phyloP scores from a whole-genome alignment of 306 rosid species.

The Cicer pinnatifidum region DNA sequence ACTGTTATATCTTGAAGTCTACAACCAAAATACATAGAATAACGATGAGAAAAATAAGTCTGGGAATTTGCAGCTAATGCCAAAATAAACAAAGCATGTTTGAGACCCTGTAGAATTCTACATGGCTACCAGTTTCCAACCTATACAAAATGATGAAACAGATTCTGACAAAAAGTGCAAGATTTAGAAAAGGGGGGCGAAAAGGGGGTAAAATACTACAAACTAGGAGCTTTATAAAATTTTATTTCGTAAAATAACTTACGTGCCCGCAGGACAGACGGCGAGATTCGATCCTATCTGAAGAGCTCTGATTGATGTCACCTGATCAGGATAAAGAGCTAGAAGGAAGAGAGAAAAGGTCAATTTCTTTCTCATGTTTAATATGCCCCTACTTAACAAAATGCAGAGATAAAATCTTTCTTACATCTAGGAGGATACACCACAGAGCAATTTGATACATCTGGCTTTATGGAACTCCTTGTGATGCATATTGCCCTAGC shows the following conservation, averaged over 20 bases:
- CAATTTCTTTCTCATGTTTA: constrained; percentile 26
- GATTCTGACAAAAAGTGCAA: constrained; percentile 1
- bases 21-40: neutral
- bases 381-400: constrained; percentile 34
- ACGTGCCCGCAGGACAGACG: constrained; percentile 83
- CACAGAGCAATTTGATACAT: constrained; percentile 63
- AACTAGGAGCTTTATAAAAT: neutral
- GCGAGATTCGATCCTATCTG: constrained; percentile 82
- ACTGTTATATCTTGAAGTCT: constrained; percentile 21
- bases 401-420: constrained; percentile 40
- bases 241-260: constrained; percentile 50
- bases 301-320: constrained; percentile 69
- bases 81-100: constrained; percentile 15
- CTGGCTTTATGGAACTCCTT: constrained; percentile 67
- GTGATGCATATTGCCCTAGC: constrained; percentile 95
- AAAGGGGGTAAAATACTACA: constrained; percentile 14
- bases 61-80: neutral
- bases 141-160: neutral
- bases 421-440: constrained; percentile 91
- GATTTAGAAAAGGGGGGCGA: constrained; percentile 16
- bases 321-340: constrained; percentile 87
- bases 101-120: constrained; percentile 1
- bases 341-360: constrained; percentile 37
- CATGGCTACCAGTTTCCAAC: neutral
- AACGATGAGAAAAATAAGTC: neutral